A percentile compares a stretch with the other conserved stretches of the same genome.
These are phyloP conservation scores for Colletotrichum lindemuthianum DNA, from an alignment of 2,329 filamentous ascomycete genomes.

Conservation along the genomic window DNA sequence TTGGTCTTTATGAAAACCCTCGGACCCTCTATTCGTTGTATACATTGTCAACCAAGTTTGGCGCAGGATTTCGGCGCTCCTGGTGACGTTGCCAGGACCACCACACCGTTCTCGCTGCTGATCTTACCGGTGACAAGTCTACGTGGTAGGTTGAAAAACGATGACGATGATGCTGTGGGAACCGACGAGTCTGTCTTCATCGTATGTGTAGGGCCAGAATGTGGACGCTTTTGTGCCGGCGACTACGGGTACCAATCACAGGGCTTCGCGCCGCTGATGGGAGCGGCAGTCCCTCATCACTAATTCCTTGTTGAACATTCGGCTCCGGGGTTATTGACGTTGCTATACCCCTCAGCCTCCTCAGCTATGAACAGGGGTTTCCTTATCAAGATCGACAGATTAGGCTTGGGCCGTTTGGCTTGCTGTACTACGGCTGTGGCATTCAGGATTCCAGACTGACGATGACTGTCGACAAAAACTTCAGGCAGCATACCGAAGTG, in stretches of 20 bases:
- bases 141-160: background rate
- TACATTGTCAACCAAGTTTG: too few species aligned
- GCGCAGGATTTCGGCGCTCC: background rate
- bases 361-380: conserved; percentile 29
- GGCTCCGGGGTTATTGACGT: conserved; percentile 20
- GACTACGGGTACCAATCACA: conserved; percentile 2
- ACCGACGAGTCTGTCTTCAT: background rate
- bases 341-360: conserved; percentile 4
- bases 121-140: background rate
- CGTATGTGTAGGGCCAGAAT: background rate
- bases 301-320: conserved; percentile 30
- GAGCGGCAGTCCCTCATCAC: conserved; percentile 33
- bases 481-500: too few species aligned
- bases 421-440: background rate
- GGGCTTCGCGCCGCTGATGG: conserved; percentile 3
- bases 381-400: conserved; percentile 34
- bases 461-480: background rate
- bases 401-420: conserved; percentile 22
- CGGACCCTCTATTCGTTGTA: too few species aligned
- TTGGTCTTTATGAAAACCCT: too few species aligned
- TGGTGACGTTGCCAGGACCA: background rate
- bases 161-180: background rate
- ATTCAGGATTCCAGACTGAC: conserved; percentile 1
- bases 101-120: background rate
- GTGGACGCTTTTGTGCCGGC: conserved; percentile 1